These are phyloP conservation scores for Saccharomyces hybrid DNA, from an alignment of 1,139 yeast genomes.

Conservation along the genomic window DNA sequence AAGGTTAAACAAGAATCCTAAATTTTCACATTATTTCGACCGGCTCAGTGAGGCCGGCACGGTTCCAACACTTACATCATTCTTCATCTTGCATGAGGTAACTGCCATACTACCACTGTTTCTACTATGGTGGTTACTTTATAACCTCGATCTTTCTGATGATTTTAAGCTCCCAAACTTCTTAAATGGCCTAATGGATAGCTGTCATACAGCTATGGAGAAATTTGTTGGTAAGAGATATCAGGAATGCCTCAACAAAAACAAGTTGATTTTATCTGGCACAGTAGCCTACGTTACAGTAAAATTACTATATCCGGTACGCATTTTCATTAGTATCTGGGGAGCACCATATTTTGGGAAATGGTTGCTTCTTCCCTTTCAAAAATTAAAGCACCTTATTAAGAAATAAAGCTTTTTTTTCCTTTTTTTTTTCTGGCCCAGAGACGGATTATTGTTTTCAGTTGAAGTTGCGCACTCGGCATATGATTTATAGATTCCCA, in stretches of 20 bases:
- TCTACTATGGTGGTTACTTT: slow-evolving; percentile 67
- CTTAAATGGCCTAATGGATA: slow-evolving; percentile 15
- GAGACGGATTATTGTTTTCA: not conserved
- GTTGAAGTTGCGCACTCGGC: not conserved
- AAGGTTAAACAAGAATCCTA: slow-evolving; percentile 19
- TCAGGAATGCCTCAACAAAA: slow-evolving; percentile 19
- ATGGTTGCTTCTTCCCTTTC: slow-evolving; percentile 19
- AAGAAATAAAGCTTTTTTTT: not conserved
- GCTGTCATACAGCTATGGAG: slow-evolving; percentile 26
- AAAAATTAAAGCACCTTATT: slow-evolving; percentile 7
- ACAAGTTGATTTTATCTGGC: slow-evolving; percentile 59
- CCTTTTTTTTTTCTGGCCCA: not conserved
- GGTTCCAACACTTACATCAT: slow-evolving; percentile 61
- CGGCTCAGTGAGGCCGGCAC: slow-evolving; percentile 42
- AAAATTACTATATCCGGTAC: slow-evolving; percentile 37
- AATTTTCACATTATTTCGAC: slow-evolving; percentile 20
- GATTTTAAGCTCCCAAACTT: slow-evolving; percentile 19
- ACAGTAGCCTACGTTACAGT: slow-evolving; percentile 81
- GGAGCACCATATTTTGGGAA: slow-evolving; percentile 30
- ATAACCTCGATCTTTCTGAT: slow-evolving; percentile 44
- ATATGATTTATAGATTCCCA: slow-evolving; percentile 1
- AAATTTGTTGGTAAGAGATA: slow-evolving; percentile 25
- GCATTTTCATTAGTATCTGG: slow-evolving; percentile 30
- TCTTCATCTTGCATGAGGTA: slow-evolving; percentile 73
- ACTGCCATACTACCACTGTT: slow-evolving; percentile 77